Conservation (phyloP, 345 rosid species). For the Rhizophora mangle region DNA sequence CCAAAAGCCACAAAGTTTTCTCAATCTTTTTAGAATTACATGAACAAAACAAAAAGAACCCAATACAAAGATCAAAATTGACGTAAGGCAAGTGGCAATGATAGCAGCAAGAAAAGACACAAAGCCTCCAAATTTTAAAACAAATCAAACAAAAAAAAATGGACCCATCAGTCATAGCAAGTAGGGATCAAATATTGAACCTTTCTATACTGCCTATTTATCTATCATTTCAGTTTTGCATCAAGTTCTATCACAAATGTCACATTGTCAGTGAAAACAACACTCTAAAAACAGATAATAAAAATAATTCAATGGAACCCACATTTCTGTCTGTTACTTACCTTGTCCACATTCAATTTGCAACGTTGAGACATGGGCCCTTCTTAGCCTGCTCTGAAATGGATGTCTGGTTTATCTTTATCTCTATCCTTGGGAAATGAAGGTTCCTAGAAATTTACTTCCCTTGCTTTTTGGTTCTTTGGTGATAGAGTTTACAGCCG, state of each 20-base stretch:
- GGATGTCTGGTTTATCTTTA: background rate
- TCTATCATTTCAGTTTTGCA: slow-evolving; percentile 8
- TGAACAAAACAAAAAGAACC: slow-evolving; percentile 26
- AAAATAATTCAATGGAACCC: slow-evolving; percentile 1
- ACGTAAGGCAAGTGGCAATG: slow-evolving; percentile 12
- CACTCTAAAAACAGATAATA: background rate
- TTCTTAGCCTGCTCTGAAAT: background rate
- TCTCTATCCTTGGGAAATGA: background rate
- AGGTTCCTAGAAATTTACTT: no score
- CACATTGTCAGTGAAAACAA: slow-evolving; percentile 1
- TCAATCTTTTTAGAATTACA: slow-evolving; percentile 4
- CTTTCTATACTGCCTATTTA: background rate
- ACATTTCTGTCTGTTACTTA: slow-evolving; percentile 1
- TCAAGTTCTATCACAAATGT: background rate
- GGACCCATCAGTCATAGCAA: slow-evolving; percentile 9
- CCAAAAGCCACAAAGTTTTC: slow-evolving; percentile 20
- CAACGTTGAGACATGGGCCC: background rate
- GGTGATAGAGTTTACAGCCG: no score
- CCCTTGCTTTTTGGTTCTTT: no score
- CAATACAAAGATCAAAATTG: slow-evolving; percentile 17
- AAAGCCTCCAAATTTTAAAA: slow-evolving; percentile 11
- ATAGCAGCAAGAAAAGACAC: slow-evolving; percentile 11
- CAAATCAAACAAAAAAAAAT: slow-evolving; percentile 15
- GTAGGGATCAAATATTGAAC: slow-evolving; percentile 20
- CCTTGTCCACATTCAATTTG: slow-evolving; percentile 15